A percentile compares a stretch with the other conserved stretches of the same genome.
Conservation (phyloP, 192 early-diverging fungal genomes). For the Rhizoclosmatium globosum region DNA sequence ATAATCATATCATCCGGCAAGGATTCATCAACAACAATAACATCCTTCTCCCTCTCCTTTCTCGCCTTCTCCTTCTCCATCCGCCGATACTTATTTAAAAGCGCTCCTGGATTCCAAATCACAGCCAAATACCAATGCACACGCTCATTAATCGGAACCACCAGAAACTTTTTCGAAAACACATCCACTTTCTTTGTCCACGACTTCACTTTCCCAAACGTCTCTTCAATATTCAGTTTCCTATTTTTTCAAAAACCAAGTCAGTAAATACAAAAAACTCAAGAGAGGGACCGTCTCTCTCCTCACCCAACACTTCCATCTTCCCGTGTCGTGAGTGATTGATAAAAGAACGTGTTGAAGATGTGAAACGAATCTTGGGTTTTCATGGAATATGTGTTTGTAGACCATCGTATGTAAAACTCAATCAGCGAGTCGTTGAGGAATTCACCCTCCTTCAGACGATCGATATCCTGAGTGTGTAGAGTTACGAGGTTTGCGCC, state of each 20-base stretch:
- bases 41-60: neutral
- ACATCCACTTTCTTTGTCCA: conserved; percentile 83
- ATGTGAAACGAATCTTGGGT: conserved; percentile 66
- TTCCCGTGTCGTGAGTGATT: conserved; percentile 59
- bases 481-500: conserved; percentile 69
- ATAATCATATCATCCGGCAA: neutral
- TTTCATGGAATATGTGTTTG: conserved; percentile 24
- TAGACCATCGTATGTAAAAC: conserved; percentile 75
- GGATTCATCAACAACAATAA: neutral
- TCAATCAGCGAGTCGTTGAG: conserved; percentile 92
- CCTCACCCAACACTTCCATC: conserved; percentile 24
- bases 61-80: neutral
- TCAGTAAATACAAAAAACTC: neutral
- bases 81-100: conserved; percentile 32
- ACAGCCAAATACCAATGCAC: conserved; percentile 92
- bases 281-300: neutral
- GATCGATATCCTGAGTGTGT: conserved; percentile 65
- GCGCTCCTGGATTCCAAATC: conserved; percentile 72
- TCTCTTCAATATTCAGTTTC: conserved; percentile 42
- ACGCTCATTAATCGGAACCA: conserved; percentile 90
- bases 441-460: conserved; percentile 77
- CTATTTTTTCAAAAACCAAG: conserved; percentile 15
- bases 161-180: conserved; percentile 77
- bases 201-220: conserved; percentile 73
- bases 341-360: conserved; percentile 88